Percentiles rank a stretch among this genome's conserved stretches.
Evolutionary conservation across 768 basidiomycete genomes (phyloP).

Genomic region (Panellus pusillus): DNA sequence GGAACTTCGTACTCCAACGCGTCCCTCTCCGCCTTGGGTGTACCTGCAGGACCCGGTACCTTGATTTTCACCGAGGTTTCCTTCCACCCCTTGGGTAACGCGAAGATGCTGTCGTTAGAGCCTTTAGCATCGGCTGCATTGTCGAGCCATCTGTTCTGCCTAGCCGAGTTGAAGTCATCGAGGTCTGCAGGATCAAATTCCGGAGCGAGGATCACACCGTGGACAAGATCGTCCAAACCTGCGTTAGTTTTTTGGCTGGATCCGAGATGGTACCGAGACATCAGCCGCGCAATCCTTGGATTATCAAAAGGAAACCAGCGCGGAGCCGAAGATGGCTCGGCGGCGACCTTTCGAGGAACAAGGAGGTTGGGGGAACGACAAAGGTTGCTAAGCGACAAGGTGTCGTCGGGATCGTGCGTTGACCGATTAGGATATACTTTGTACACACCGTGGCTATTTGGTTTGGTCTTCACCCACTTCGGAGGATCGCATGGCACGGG

Average conservation of each 20-base stretch:
- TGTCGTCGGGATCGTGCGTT: constrained; percentile 20
- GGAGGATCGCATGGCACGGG: too few species aligned
- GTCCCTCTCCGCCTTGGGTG: constrained; percentile 21
- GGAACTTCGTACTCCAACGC: constrained; percentile 32
- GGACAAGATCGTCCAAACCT: constrained; percentile 25
- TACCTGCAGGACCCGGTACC: constrained; percentile 22
- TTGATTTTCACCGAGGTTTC: constrained; percentile 22
- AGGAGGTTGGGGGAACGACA: constrained; percentile 14
- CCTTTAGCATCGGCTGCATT: background rate
- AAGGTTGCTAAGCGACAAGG: constrained; percentile 10
- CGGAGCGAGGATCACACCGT: constrained; percentile 24
- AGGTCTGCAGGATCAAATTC: constrained; percentile 28
- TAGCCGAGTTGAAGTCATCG: constrained; percentile 18
- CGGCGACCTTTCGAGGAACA: constrained; percentile 6
- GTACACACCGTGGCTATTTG: constrained; percentile 25
- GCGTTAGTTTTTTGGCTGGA: constrained; percentile 21
- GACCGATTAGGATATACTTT: constrained; percentile 21
- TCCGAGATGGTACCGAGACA: constrained; percentile 25
- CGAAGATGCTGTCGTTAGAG: too few species aligned
- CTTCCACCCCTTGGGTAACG: constrained; percentile 24
- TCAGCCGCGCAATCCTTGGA: constrained; percentile 19
- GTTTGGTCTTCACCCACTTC: constrained; percentile 16
- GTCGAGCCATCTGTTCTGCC: constrained; percentile 22
- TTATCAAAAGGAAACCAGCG: constrained; percentile 24
- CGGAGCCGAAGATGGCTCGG: constrained; percentile 13